phyloP scores from a whole-genome alignment of 2,329 filamentous ascomycete genomes.

The Diatrype stigma region DNA sequence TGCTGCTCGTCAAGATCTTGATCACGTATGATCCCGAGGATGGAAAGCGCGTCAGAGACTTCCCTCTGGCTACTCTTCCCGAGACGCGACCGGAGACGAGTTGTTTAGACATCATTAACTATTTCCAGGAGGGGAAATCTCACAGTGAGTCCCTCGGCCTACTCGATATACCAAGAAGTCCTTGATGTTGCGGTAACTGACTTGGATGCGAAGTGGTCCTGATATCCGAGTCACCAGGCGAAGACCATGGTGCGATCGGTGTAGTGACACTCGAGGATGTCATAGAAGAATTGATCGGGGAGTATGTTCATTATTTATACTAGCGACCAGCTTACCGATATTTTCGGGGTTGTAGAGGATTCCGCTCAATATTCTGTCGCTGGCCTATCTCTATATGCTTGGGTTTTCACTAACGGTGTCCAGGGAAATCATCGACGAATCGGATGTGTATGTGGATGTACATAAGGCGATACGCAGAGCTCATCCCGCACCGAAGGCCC shows the following conservation, averaged over 20 bases:
- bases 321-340: too few species aligned
- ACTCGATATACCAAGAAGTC: background rate
- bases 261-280: slow-evolving; percentile 97
- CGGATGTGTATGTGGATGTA: slow-evolving; percentile 95
- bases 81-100: slow-evolving; percentile 94
- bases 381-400: background rate
- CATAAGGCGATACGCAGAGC: slow-evolving; percentile 95
- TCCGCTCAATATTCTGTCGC: background rate
- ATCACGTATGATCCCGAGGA: slow-evolving; percentile 99
- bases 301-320: slow-evolving; percentile 59
- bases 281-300: slow-evolving; percentile 96
- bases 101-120: slow-evolving; percentile 97
- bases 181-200: background rate
- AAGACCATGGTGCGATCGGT: slow-evolving; percentile 82
- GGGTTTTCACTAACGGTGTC: background rate
- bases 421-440: slow-evolving; percentile 97
- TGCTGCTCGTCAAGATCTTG: slow-evolving; percentile 96
- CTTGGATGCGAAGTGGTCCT: slow-evolving; percentile 63
- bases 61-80: slow-evolving; percentile 87
- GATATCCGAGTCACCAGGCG: slow-evolving; percentile 85
- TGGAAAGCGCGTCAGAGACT: slow-evolving; percentile 78
- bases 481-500: slow-evolving; percentile 75
- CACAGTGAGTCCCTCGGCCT: slow-evolving; percentile 48
- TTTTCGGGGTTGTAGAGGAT: too few species aligned
- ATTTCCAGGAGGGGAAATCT: slow-evolving; percentile 98